A percentile compares a stretch with the other conserved stretches of the same genome.
Conservation (phyloP, 345 rosid species). For the Eucalyptus polyanthemos region DNA sequence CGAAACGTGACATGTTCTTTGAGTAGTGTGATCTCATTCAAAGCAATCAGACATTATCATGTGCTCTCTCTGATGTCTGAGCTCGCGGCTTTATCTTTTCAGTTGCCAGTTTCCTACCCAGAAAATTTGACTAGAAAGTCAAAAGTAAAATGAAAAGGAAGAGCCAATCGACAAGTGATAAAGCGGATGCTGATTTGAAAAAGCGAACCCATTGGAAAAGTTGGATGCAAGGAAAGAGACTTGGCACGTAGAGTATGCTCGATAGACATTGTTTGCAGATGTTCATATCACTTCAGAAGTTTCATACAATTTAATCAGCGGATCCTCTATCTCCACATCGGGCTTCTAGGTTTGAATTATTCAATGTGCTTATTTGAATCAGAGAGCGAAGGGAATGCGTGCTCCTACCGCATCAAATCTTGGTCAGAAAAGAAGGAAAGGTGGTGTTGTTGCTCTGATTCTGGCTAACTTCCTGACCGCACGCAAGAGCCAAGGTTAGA, state of each 20-base stretch:
- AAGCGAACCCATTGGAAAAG: fast-evolving
- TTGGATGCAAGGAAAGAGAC: neutral
- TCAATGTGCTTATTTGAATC: neutral
- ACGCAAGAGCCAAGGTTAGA: neutral
- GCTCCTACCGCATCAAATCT: neutral
- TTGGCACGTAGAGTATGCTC: neutral
- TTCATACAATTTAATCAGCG: neutral
- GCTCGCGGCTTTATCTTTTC: neutral
- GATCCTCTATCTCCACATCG: neutral
- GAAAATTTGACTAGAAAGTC: neutral
- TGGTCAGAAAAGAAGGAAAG: neutral
- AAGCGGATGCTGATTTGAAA: neutral
- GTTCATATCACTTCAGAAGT: neutral
- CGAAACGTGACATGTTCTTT: neutral
- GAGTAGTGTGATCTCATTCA: neutral
- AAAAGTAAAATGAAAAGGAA: neutral
- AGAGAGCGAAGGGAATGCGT: fast-evolving
- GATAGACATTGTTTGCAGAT: neutral
- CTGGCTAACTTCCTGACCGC: neutral
- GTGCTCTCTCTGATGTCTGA: neutral
- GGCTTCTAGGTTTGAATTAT: neutral
- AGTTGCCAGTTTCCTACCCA: neutral
- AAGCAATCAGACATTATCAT: neutral
- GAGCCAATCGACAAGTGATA: neutral
- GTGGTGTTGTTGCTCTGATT: neutral